A percentile compares a stretch with the other conserved stretches of the same genome.
These are phyloP conservation scores for Rhypophila decipiens DNA, from an alignment of 495 filamentous ascomycete species.

Conservation along the genomic window DNA sequence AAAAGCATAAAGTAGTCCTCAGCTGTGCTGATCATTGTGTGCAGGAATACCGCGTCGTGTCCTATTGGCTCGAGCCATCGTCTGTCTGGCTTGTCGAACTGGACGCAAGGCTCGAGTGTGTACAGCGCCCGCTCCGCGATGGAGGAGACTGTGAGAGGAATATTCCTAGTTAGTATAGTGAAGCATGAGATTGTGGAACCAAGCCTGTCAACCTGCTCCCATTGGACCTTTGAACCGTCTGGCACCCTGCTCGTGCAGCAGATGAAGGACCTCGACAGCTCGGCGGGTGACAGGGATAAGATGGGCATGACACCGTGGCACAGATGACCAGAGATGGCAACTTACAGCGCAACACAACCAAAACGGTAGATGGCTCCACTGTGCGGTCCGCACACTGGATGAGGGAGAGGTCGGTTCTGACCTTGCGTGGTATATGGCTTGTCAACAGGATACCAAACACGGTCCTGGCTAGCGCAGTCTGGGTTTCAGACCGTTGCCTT, in stretches of 20 bases:
- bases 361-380: background rate
- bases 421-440: background rate
- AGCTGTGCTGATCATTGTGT: constrained; percentile 30
- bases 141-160: constrained; percentile 26
- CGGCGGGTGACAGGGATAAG: background rate
- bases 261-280: too few relatives aligned
- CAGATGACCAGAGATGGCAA: background rate
- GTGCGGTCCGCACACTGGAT: constrained; percentile 1
- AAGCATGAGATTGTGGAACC: too few relatives aligned
- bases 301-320: background rate
- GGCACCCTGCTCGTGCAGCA: too few relatives aligned
- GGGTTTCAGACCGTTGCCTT: background rate
- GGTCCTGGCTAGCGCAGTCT: background rate
- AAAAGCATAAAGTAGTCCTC: constrained; percentile 25
- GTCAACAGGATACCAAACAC: too few relatives aligned
- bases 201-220: too few relatives aligned
- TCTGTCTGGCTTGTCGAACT: constrained; percentile 23
- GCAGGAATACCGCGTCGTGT: constrained; percentile 31
- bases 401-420: background rate
- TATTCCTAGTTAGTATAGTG: background rate
- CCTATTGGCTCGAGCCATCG: constrained; percentile 29
- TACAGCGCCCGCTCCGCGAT: constrained; percentile 34
- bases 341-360: constrained; percentile 2
- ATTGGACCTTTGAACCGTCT: too few relatives aligned
- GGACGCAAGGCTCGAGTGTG: constrained; percentile 31